These are phyloP conservation scores for Pyrenochaeta sp. DNA, from an alignment of 2,329 filamentous ascomycete genomes.

Conservation along the genomic window DNA sequence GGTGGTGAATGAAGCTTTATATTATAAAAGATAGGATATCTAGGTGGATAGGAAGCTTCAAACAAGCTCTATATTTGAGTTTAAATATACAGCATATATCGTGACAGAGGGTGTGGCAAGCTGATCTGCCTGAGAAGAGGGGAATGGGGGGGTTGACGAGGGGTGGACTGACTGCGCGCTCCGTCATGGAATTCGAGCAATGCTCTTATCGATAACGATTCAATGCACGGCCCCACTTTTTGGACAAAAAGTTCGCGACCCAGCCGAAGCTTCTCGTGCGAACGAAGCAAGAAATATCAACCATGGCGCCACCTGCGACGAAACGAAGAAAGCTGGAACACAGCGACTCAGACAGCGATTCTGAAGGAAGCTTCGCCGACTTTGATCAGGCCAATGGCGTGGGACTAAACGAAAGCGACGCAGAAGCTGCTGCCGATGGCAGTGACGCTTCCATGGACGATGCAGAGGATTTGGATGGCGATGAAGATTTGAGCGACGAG, in stretches of 20 bases:
- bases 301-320: constrained; percentile 48
- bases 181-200: constrained; percentile 13
- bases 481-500: constrained; percentile 15
- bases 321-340: constrained; percentile 60
- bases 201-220: constrained; percentile 31
- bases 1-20: constrained; percentile 14
- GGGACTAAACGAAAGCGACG: constrained; percentile 23
- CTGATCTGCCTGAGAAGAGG: background rate
- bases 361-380: constrained; percentile 34
- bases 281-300: constrained; percentile 14
- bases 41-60: background rate
- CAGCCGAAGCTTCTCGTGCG: constrained; percentile 24
- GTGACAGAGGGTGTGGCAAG: constrained; percentile 1
- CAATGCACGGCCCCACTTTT: constrained; percentile 3
- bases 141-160: constrained; percentile 10
- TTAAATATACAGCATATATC: background rate
- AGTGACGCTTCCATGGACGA: constrained; percentile 20
- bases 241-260: constrained; percentile 27
- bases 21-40: background rate
- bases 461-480: constrained; percentile 17
- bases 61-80: background rate
- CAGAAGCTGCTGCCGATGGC: constrained; percentile 15
- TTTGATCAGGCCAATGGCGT: constrained; percentile 26
- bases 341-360: constrained; percentile 38
- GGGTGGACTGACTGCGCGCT: background rate